These are phyloP conservation scores for Lyophyllum shimeji DNA, from an alignment of 768 basidiomycete genomes.

Conservation along the genomic window DNA sequence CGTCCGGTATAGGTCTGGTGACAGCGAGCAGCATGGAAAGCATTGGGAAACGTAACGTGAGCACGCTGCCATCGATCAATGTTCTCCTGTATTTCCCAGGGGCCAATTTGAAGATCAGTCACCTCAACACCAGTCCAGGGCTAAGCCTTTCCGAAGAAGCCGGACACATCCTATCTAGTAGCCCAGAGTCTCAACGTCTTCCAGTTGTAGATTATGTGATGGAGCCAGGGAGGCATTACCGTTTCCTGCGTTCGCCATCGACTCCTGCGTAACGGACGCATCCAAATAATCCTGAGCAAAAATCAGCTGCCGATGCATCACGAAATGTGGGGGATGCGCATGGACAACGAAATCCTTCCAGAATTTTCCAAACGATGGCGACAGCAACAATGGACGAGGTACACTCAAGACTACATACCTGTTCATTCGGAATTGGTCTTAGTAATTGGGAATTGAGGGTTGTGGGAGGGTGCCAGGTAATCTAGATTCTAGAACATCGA, in stretches of 20 bases:
- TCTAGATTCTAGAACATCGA: not conserved
- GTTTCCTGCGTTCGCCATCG: not conserved
- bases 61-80: not conserved
- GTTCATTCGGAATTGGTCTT: not conserved
- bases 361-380: not conserved
- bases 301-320: not conserved
- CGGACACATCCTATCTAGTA: no score
- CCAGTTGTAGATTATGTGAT: no score
- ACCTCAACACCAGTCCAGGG: not conserved
- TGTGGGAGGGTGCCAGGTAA: no score
- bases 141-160: not conserved
- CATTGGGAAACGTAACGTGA: not conserved
- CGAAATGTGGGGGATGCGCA: not conserved
- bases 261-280: not conserved
- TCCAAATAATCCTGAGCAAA: not conserved
- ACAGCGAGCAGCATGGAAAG: not conserved
- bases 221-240: no score
- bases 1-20: constrained; percentile 1
- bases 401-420: not conserved
- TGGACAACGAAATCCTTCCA: not conserved
- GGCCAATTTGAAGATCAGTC: not conserved
- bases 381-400: not conserved
- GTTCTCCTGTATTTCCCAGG: not conserved
- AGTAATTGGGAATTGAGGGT: no score
- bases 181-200: no score